Conservation (phyloP, 257 asterid genomes). For the Orobanche coerulescens region DNA sequence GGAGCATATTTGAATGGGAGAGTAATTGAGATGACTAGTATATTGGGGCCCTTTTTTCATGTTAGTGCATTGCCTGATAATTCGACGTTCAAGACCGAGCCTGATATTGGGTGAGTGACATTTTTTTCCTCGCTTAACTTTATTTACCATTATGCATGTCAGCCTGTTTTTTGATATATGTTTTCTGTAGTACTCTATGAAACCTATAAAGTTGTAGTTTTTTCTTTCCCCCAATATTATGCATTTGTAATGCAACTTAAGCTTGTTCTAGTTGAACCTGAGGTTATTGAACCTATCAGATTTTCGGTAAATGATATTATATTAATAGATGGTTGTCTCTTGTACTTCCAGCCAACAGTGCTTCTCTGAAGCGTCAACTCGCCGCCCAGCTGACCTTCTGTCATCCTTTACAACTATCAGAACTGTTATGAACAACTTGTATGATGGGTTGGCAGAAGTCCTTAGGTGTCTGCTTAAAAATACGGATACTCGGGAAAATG, state of each 20-base stretch:
- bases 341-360: constrained; percentile 64
- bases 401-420: constrained; percentile 88
- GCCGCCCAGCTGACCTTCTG: constrained; percentile 84
- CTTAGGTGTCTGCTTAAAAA: constrained; percentile 76
- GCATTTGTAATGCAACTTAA: neutral
- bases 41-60: constrained; percentile 89
- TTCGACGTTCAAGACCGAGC: constrained; percentile 70
- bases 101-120: constrained; percentile 85
- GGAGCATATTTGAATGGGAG: constrained; percentile 78
- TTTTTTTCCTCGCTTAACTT: constrained; percentile 1
- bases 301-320: neutral
- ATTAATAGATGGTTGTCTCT: constrained; percentile 26
- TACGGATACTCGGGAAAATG: constrained; percentile 71
- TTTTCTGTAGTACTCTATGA: neutral
- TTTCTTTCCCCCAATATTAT: neutral
- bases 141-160: neutral
- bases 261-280: constrained; percentile 9
- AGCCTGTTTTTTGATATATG: neutral
- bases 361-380: constrained; percentile 79
- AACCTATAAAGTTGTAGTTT: neutral
- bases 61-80: constrained; percentile 95
- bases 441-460: constrained; percentile 74
- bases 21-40: constrained; percentile 91
- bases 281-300: neutral
- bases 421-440: constrained; percentile 75